Evolutionary conservation across 2,329 filamentous ascomycete species (phyloP).

Genomic region (Aschersonia sp.): DNA sequence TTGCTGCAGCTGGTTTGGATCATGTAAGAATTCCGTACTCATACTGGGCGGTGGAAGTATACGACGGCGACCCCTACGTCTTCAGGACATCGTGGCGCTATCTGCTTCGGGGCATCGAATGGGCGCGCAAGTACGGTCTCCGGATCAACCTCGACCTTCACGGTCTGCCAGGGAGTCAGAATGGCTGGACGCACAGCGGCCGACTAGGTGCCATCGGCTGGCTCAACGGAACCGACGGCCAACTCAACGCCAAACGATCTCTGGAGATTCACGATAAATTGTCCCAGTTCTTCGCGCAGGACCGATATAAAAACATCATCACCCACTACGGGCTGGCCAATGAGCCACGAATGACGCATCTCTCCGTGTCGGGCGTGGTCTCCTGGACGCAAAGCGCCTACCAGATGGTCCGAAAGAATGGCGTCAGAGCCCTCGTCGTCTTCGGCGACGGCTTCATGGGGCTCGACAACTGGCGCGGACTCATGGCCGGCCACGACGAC

Average conservation of each 20-base stretch:
- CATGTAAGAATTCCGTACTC: slow-evolving; percentile 93
- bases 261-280: slow-evolving; percentile 79
- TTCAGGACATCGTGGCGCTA: slow-evolving; percentile 85
- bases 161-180: slow-evolving; percentile 83
- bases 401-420: slow-evolving; percentile 59
- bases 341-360: slow-evolving; percentile 74
- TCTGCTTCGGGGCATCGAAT: slow-evolving; percentile 83
- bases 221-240: slow-evolving; percentile 81
- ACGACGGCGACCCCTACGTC: slow-evolving; percentile 77
- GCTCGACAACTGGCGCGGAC: slow-evolving; percentile 77
- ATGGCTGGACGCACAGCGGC: slow-evolving; percentile 96
- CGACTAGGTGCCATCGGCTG: slow-evolving; percentile 68
- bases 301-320: slow-evolving; percentile 82
- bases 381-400: slow-evolving; percentile 69
- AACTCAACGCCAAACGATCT: slow-evolving; percentile 63
- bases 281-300: slow-evolving; percentile 84
- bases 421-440: slow-evolving; percentile 56
- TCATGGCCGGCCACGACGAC: slow-evolving; percentile 55
- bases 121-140: slow-evolving; percentile 80
- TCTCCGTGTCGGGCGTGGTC: slow-evolving; percentile 53
- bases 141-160: slow-evolving; percentile 90
- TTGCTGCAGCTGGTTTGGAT: slow-evolving; percentile 77
- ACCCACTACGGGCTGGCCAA: slow-evolving; percentile 91
- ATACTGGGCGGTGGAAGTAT: slow-evolving; percentile 86
- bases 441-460: slow-evolving; percentile 96